Conservation (phyloP, 352 stramenopile species). For the Chrysophaeum taylorii region DNA sequence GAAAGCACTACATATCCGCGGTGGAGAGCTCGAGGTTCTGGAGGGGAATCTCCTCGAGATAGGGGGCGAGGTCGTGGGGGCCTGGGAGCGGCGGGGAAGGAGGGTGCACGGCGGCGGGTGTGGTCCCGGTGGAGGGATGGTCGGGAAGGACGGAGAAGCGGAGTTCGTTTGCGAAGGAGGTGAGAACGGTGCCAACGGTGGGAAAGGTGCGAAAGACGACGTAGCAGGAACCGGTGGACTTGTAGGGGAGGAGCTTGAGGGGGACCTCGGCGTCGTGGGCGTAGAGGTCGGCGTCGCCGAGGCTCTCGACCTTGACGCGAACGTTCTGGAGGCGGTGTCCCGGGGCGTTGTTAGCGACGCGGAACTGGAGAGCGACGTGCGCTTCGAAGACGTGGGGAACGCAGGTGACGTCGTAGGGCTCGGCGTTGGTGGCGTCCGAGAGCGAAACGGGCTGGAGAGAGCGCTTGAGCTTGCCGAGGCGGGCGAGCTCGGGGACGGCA, state of each 20-base stretch:
- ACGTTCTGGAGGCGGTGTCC: slow-evolving; percentile 27
- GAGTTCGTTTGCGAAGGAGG: neutral
- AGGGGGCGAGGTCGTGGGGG: too few relatives aligned
- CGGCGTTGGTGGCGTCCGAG: too few relatives aligned
- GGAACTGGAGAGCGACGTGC: slow-evolving; percentile 30
- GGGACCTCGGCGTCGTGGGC: neutral
- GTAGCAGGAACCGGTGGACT: neutral
- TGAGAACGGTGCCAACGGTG: neutral
- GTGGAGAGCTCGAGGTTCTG: too few relatives aligned
- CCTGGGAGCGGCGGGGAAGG: too few relatives aligned
- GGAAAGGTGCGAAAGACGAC: neutral
- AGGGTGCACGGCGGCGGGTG: too few relatives aligned
- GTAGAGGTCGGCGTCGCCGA: neutral
- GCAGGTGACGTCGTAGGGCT: slow-evolving; percentile 18
- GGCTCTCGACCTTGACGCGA: slow-evolving; percentile 25
- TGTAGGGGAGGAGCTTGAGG: neutral
- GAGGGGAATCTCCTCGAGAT: too few relatives aligned
- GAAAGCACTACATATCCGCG: too few relatives aligned
- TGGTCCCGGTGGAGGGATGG: too few relatives aligned
- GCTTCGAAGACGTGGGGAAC: slow-evolving; percentile 30
- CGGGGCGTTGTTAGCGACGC: slow-evolving; percentile 23
- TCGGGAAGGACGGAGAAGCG: slow-evolving; percentile 10
- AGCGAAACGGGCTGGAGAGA: slow-evolving; percentile 2
- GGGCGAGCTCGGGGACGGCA: slow-evolving; percentile 25
- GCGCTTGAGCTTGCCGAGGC: slow-evolving; percentile 2